phyloP scores from a whole-genome alignment of 805 yeast genomes.

The Blastobotrys americana region DNA sequence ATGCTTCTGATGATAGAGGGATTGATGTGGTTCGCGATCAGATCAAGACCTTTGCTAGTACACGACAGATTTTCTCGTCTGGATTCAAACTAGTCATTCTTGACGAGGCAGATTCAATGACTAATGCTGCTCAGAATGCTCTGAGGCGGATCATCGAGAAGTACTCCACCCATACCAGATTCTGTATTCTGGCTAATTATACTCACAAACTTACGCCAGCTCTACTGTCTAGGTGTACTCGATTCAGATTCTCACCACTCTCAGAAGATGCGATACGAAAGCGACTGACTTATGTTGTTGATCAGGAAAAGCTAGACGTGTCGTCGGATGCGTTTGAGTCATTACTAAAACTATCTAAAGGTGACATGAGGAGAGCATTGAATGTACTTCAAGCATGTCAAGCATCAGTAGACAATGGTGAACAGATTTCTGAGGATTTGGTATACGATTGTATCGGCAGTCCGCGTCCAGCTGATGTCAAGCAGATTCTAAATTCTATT shows the following conservation, averaged over 20 bases:
- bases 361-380: slow-evolving; percentile 94
- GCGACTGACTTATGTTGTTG: slow-evolving; percentile 62
- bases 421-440: slow-evolving; percentile 61
- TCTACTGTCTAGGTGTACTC: slow-evolving; percentile 83
- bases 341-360: slow-evolving; percentile 66
- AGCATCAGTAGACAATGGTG: slow-evolving; percentile 54
- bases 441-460: slow-evolving; percentile 94
- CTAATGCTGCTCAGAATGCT: slow-evolving; percentile 93
- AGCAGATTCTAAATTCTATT: slow-evolving; percentile 65
- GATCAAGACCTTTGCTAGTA: slow-evolving; percentile 91
- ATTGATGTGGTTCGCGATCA: slow-evolving; percentile 97
- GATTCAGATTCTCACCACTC: slow-evolving; percentile 88
- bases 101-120: slow-evolving; percentile 98
- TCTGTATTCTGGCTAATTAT: slow-evolving; percentile 92
- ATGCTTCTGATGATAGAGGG: slow-evolving; percentile 97
- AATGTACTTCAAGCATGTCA: slow-evolving; percentile 92
- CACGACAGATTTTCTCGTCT: slow-evolving; percentile 73
- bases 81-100: slow-evolving; percentile 87
- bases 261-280: slow-evolving; percentile 57
- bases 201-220: slow-evolving; percentile 96
- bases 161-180: slow-evolving; percentile 89
- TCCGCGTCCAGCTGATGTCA: slow-evolving; percentile 83
- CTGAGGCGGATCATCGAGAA: slow-evolving; percentile 89
- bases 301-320: slow-evolving; percentile 56
- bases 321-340: slow-evolving; percentile 55